Evolutionary conservation across 2,329 filamentous ascomycete genomes (phyloP).

Genomic region (Arthrobotrys pseudoclavata): DNA sequence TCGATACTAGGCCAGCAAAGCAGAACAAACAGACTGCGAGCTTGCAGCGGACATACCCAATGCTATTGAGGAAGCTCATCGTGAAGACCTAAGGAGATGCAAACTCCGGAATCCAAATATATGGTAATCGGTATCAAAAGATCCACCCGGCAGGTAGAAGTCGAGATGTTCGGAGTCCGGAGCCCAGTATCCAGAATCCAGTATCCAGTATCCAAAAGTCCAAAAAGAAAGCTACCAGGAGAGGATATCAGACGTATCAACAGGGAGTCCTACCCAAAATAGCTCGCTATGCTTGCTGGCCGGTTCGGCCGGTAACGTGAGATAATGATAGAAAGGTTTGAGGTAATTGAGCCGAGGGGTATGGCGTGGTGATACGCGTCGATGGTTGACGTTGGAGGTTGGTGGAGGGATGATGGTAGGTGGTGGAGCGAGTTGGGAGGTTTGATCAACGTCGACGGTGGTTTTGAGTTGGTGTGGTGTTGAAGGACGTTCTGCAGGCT

Average conservation of each 20-base stretch:
- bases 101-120: neutral
- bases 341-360: neutral
- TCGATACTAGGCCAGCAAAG: constrained; percentile 10
- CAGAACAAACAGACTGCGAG: neutral
- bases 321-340: neutral
- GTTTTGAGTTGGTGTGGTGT: constrained; percentile 1
- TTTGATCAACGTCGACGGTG: constrained; percentile 25
- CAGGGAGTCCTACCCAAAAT: constrained; percentile 1
- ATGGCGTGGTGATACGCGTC: neutral
- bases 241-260: constrained; percentile 9
- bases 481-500: constrained; percentile 11
- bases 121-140: neutral
- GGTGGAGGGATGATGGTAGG: constrained; percentile 13
- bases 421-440: constrained; percentile 1
- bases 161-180: neutral
- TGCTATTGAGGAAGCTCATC: constrained; percentile 51
- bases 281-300: constrained; percentile 11
- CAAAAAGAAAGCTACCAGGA: constrained; percentile 10
- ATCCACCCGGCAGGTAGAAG: neutral
- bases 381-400: neutral
- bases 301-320: constrained; percentile 4
- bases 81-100: constrained; percentile 17
- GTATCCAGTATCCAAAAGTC: neutral
- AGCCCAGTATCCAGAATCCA: constrained; percentile 19
- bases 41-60: constrained; percentile 52